A percentile compares a stretch with the other conserved stretches of the same genome.
Evolutionary conservation across 1,139 yeast genomes (phyloP).

Genomic region (Debaryomyces psychrophilus): DNA sequence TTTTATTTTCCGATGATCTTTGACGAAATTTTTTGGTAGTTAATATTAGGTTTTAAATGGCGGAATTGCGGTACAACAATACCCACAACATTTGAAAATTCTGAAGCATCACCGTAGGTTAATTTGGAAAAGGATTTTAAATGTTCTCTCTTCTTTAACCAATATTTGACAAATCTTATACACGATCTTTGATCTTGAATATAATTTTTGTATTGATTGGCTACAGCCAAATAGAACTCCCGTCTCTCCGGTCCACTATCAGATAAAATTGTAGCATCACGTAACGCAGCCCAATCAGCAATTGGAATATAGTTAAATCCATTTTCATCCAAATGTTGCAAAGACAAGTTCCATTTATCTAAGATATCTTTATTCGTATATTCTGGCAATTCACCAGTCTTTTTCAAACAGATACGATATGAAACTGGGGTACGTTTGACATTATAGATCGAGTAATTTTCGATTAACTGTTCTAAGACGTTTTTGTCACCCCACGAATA

Average conservation of each 20-base stretch:
- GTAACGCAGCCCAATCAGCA: slow-evolving; percentile 87
- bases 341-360: slow-evolving; percentile 62
- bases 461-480: slow-evolving; percentile 65
- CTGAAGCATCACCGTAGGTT: slow-evolving; percentile 22
- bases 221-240: slow-evolving; percentile 59
- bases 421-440: slow-evolving; percentile 71
- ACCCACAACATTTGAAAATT: slow-evolving; percentile 24
- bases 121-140: slow-evolving; percentile 25
- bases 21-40: slow-evolving; percentile 29
- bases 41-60: slow-evolving; percentile 32
- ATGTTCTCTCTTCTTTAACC: slow-evolving; percentile 33
- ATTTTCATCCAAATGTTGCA: slow-evolving; percentile 54
- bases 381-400: slow-evolving; percentile 63
- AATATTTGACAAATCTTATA: slow-evolving; percentile 35
- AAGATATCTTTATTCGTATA: slow-evolving; percentile 59
- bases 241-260: slow-evolving; percentile 47
- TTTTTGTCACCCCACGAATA: slow-evolving; percentile 69
- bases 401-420: slow-evolving; percentile 74
- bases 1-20: slow-evolving; percentile 16
- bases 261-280: slow-evolving; percentile 72
- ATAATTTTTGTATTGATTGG: slow-evolving; percentile 52
- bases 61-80: slow-evolving; percentile 30
- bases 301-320: slow-evolving; percentile 67
- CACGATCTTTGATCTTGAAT: slow-evolving; percentile 44
- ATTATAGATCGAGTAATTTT: slow-evolving; percentile 60